A percentile compares a stretch with the other conserved stretches of the same genome.
Evolutionary conservation across 106 monocot species (phyloP).

Genomic region (Xerophyta viscosa): DNA sequence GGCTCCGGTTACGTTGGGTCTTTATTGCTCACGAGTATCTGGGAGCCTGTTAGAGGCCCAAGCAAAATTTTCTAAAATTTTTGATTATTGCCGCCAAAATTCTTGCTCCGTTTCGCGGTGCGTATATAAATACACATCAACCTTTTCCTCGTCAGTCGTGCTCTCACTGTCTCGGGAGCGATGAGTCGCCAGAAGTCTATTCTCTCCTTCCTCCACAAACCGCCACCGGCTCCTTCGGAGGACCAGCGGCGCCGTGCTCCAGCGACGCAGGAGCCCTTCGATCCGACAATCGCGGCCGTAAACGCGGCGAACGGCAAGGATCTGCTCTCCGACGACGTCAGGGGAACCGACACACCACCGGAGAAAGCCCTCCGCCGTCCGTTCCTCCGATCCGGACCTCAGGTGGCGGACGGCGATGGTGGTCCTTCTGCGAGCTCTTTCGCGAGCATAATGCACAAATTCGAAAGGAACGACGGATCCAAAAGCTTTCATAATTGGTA

Average conservation of each 20-base stretch:
- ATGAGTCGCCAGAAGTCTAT: slow-evolving; percentile 77
- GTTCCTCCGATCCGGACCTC: background rate
- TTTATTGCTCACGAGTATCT: too few relatives aligned
- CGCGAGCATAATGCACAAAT: slow-evolving; percentile 59
- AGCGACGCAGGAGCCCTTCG: background rate
- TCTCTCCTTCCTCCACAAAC: slow-evolving; percentile 62
- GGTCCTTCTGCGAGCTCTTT: slow-evolving; percentile 11
- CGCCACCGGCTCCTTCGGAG: slow-evolving; percentile 16
- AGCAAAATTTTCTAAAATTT: too few relatives aligned
- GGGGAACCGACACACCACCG: slow-evolving; percentile 64
- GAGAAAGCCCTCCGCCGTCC: slow-evolving; percentile 31
- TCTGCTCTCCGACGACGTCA: slow-evolving; percentile 19
- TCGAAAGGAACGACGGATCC: slow-evolving; percentile 26
- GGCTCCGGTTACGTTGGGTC: too few relatives aligned
- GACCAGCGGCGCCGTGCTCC: slow-evolving; percentile 4
- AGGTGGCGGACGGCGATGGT: background rate
- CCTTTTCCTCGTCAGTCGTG: background rate
- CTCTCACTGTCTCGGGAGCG: background rate
- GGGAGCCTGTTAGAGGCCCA: too few relatives aligned
- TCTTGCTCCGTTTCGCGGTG: too few relatives aligned
- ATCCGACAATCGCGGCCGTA: background rate
- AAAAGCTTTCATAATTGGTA: slow-evolving; percentile 16
- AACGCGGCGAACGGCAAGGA: background rate
- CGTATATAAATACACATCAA: too few relatives aligned
- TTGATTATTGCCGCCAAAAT: too few relatives aligned